Evolutionary conservation across 441 rosid genomes (phyloP).

Genomic region (Pelargonium cotyledonis): DNA sequence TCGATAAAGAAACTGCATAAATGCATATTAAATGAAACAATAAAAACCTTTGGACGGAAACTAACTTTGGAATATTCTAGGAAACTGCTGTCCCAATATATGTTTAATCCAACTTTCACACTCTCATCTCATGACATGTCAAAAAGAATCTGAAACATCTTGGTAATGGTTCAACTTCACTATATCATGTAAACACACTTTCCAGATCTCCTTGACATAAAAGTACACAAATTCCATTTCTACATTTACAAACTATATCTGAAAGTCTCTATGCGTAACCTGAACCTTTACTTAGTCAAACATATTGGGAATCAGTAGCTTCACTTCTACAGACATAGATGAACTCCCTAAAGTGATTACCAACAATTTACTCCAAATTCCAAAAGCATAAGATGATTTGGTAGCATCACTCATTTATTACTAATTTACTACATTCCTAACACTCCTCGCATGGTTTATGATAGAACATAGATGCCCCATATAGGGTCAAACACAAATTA

Average conservation of each 20-base stretch:
- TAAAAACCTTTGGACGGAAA: not conserved
- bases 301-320: not conserved
- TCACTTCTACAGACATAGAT: not conserved
- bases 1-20: not conserved
- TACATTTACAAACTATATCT: not conserved
- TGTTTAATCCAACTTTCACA: not conserved
- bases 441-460: not conserved
- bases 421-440: not conserved
- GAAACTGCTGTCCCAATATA: not conserved
- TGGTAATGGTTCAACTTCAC: not conserved
- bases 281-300: not conserved
- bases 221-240: not conserved
- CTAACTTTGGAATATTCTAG: not conserved
- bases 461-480: not conserved
- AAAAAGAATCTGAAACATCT: not conserved
- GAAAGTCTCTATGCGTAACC: not conserved
- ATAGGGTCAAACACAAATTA: not conserved
- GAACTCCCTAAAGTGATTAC: not conserved
- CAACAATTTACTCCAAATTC: not conserved
- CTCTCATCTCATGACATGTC: not conserved
- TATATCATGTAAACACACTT: not conserved
- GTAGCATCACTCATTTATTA: not conserved
- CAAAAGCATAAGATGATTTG: not conserved
- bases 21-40: not conserved
- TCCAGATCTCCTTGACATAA: not conserved